Conservation (phyloP, 2,329 filamentous ascomycete genomes). For the Zasmidium cellare region DNA sequence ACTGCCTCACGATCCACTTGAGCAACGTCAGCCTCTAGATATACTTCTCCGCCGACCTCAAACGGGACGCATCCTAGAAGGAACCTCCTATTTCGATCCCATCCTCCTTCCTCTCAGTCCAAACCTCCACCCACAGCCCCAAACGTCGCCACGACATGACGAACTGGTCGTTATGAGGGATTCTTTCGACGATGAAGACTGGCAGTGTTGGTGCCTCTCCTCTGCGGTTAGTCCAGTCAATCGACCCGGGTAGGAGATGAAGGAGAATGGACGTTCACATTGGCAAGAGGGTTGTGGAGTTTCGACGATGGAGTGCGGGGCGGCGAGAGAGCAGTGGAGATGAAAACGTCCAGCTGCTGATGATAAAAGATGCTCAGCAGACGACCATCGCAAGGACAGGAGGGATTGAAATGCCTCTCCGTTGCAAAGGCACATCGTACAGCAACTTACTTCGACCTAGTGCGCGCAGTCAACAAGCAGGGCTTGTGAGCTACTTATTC, state of each 20-base stretch:
- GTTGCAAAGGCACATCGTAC: no score
- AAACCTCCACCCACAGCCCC: neutral
- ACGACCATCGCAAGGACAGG: no score
- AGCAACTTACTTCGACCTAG: no score
- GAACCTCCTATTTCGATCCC: neutral
- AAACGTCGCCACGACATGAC: conserved; percentile 1
- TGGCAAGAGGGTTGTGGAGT: neutral
- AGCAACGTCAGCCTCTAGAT: no score
- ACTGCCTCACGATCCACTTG: neutral
- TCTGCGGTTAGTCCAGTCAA: neutral
- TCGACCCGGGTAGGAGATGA: neutral
- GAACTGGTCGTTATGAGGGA: neutral
- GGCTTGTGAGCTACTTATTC: no score
- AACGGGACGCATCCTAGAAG: no score
- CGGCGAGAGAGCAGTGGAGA: no score
- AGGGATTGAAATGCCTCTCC: no score
- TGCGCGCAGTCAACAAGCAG: no score
- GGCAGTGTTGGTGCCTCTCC: neutral
- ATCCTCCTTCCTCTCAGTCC: neutral
- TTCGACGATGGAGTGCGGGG: conserved; percentile 1
- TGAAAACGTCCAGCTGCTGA: no score
- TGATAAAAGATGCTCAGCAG: no score
- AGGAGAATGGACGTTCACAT: neutral
- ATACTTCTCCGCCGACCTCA: neutral
- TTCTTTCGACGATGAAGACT: neutral